phyloP scores from a whole-genome alignment of 139 green algal species.

The Picochlorum sp. region DNA sequence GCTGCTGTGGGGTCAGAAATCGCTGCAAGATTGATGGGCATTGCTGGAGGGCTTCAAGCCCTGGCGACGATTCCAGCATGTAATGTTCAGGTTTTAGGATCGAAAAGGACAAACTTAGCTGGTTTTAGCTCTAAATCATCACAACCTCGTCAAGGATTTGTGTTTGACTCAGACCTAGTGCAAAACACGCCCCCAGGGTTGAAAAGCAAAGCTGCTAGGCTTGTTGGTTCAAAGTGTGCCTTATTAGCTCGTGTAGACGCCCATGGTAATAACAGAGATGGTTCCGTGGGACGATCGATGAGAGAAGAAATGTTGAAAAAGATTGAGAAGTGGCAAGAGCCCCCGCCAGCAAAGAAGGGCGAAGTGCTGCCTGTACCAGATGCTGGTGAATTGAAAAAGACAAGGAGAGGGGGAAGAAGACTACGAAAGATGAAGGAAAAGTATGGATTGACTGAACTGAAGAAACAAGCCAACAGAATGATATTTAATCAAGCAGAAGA shows the following conservation, averaged over 20 bases:
- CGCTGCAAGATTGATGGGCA: constrained; percentile 83
- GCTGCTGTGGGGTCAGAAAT: constrained; percentile 76
- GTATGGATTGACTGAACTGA: constrained; percentile 74
- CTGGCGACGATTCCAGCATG: constrained; percentile 87
- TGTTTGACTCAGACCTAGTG: constrained; percentile 47
- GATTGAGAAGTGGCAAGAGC: constrained; percentile 99
- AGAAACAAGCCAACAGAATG: constrained; percentile 88
- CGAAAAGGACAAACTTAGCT: constrained; percentile 72
- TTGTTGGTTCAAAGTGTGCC: constrained; percentile 84
- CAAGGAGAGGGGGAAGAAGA: constrained; percentile 74
- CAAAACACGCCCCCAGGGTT: constrained; percentile 68
- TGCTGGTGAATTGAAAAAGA: constrained; percentile 60
- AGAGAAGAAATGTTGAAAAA: constrained; percentile 74
- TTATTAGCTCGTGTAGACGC: constrained; percentile 90
- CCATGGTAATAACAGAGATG: constrained; percentile 43
- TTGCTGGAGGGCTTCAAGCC: constrained; percentile 74
- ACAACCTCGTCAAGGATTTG: constrained; percentile 69
- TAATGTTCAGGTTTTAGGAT: constrained; percentile 89
- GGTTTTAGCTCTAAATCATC: constrained; percentile 61
- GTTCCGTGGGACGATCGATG: constrained; percentile 28
- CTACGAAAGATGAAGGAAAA: constrained; percentile 91
- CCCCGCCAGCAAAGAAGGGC: constrained; percentile 73
- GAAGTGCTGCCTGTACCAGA: constrained; percentile 85
- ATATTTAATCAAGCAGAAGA: constrained; percentile 88
- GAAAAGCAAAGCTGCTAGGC: constrained; percentile 46